Conservation (phyloP, 2,329 filamentous ascomycete species). For the Fusarium pseudograminearum region DNA sequence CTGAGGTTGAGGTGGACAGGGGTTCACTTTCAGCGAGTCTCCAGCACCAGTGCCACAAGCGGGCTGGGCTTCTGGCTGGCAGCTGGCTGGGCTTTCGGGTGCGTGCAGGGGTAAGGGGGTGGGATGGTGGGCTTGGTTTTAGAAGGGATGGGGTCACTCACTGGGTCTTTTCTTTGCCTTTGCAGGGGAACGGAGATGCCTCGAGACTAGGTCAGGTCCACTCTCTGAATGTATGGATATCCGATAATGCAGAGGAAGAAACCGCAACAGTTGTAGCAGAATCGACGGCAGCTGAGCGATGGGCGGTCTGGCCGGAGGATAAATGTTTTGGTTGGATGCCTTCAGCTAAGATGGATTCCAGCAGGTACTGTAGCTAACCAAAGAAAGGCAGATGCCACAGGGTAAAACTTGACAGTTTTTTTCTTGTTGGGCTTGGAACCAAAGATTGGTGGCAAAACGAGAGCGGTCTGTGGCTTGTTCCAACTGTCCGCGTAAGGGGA, state of each 20-base stretch:
- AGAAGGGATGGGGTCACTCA: constrained; percentile 14
- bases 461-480: constrained; percentile 30
- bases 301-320: constrained; percentile 34
- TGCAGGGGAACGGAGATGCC: constrained; percentile 35
- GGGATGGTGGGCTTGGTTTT: not conserved
- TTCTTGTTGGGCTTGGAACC: not conserved
- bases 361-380: constrained; percentile 1
- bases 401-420: constrained; percentile 4
- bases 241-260: constrained; percentile 2
- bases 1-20: constrained; percentile 18
- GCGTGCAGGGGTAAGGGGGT: constrained; percentile 12
- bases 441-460: constrained; percentile 27
- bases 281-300: not conserved
- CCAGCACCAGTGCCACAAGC: constrained; percentile 43
- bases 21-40: constrained; percentile 20
- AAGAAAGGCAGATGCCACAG: constrained; percentile 27
- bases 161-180: constrained; percentile 7
- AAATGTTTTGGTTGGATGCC: constrained; percentile 26
- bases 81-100: not conserved
- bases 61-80: constrained; percentile 20
- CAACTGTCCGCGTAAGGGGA: not conserved
- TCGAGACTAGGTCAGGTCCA: constrained; percentile 37
- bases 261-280: constrained; percentile 3
- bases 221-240: constrained; percentile 1
- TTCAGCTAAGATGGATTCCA: constrained; percentile 12